These are phyloP conservation scores for Cicer chorassanicum DNA, from an alignment of 306 rosid species.

Conservation along the genomic window DNA sequence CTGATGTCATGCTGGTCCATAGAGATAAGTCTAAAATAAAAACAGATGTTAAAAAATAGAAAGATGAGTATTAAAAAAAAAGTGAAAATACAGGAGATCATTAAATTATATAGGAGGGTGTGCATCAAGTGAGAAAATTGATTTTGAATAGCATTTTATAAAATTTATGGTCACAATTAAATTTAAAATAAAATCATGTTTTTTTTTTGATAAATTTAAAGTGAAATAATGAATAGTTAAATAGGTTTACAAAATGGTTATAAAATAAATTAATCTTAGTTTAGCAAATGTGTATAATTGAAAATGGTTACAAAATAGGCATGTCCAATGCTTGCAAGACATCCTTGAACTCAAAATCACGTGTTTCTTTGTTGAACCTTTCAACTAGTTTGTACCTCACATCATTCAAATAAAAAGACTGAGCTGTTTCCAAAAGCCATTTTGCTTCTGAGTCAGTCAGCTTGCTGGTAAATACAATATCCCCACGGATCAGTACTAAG, in stretches of 20 bases:
- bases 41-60: background rate
- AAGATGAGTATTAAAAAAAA: no score
- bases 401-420: conserved; percentile 85
- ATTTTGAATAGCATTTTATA: no score
- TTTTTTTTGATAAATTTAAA: no score
- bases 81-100: background rate
- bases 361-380: conserved; percentile 81
- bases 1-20: background rate
- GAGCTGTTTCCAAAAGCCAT: conserved; percentile 83
- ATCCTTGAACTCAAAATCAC: conserved; percentile 90
- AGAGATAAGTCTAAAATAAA: background rate
- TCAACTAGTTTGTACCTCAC: conserved; percentile 81
- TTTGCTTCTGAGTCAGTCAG: conserved; percentile 77
- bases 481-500: conserved; percentile 83
- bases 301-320: conserved; percentile 64
- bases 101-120: background rate
- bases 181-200: no score
- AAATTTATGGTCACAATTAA: no score
- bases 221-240: no score
- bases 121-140: no score
- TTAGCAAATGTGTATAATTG: background rate
- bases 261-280: no score
- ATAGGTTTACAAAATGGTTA: no score
- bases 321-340: conserved; percentile 80
- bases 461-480: conserved; percentile 82